Evolutionary conservation across 192 early-diverging fungal genomes (phyloP), one percentile per base, ranked within the genome.

Genomic region (Jimgerdemannia flammicorona): DNA sequence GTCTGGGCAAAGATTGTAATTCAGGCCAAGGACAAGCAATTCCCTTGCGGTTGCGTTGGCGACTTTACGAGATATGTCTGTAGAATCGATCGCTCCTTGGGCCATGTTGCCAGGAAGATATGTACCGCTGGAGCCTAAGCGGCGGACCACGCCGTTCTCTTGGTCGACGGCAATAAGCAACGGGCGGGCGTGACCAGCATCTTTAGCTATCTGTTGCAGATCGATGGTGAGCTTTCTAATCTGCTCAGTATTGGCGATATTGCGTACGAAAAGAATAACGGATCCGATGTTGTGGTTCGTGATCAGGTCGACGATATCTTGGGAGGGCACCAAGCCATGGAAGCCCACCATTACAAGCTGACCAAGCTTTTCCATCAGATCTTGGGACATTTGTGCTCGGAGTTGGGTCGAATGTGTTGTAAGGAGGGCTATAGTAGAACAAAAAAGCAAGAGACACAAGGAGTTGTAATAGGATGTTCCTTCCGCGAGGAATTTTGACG

Each of bases 51-150:
- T 79, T 2, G 75, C 78, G 0, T 41, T 44, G 3, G 81, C 81
- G 0, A 83, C 81, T 41, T 79, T 43, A 4, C 72, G 29, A 4
- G 81, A 77, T 1, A 43, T 65, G 4, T 72, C 70, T 3, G 66
- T 69, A n/a, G 75, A 77, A 11, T 70, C 42, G 44, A 83, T 77
- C 3, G 81, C 81, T 39, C 81, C 81, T 17, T 79, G 66, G 3
- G 78, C 78, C 81, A 83, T 83, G 44, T 72, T 83, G n/a, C 81
- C 81, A 4, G 81, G 81, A 4, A 83, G 54, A 74, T 79, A 83
- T 0, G 81, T 83, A n/a, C 78, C 81, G 49, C 66, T 69, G 7
- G 43, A 20, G 19, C 78, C 78, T 44, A 83, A 71, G 19, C 81
- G 78, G n/a, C 78, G 78, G 7, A 83, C 81, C 8, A 83, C 81